A percentile compares a stretch with the other conserved stretches of the same genome.
Evolutionary conservation across 1,284 basidiomycete species (phyloP).

Genomic region (Rhodotorula sp.): DNA sequence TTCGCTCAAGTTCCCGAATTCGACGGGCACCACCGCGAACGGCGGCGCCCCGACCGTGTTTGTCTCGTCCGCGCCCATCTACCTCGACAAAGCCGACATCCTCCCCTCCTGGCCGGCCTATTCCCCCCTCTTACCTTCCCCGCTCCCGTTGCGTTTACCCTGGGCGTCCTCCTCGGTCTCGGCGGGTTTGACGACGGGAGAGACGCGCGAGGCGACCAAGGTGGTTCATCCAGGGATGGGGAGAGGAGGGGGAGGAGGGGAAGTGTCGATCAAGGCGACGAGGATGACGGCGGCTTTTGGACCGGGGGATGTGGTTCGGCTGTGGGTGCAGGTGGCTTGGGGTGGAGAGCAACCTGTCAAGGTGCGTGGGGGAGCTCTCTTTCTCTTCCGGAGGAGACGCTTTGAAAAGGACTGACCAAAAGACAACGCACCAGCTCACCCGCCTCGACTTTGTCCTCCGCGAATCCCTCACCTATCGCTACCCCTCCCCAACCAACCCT

Average conservation of each 20-base stretch:
- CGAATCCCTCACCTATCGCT: conserved; percentile 29
- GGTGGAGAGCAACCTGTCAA: conserved; percentile 12
- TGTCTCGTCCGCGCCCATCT: conserved; percentile 15
- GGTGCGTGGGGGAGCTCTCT: not conserved
- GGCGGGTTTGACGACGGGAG: conserved; percentile 18
- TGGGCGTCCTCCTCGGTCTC: conserved; percentile 9
- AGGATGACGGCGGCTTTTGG: conserved; percentile 25
- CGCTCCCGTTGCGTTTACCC: conserved; percentile 18
- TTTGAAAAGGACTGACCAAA: too few relatives aligned
- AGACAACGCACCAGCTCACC: conserved; percentile 9
- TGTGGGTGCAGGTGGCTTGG: conserved; percentile 26
- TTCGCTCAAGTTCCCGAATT: too few relatives aligned
- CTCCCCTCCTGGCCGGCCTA: conserved; percentile 24
- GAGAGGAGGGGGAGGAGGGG: conserved; percentile 15
- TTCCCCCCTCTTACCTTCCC: conserved; percentile 14
- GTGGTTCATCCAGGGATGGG: not conserved
- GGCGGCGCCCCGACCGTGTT: conserved; percentile 6
- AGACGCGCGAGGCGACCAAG: conserved; percentile 16
- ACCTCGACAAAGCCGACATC: conserved; percentile 34
- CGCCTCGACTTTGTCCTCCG: conserved; percentile 24
- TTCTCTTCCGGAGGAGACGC: too few relatives aligned
- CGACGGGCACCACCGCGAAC: too few relatives aligned
- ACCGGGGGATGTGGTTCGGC: conserved; percentile 24
- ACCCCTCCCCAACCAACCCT: conserved; percentile 12
- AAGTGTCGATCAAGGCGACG: conserved; percentile 20